These are phyloP conservation scores for Claviceps citrina DNA, from an alignment of 2,329 filamentous ascomycete species.

Conservation along the genomic window DNA sequence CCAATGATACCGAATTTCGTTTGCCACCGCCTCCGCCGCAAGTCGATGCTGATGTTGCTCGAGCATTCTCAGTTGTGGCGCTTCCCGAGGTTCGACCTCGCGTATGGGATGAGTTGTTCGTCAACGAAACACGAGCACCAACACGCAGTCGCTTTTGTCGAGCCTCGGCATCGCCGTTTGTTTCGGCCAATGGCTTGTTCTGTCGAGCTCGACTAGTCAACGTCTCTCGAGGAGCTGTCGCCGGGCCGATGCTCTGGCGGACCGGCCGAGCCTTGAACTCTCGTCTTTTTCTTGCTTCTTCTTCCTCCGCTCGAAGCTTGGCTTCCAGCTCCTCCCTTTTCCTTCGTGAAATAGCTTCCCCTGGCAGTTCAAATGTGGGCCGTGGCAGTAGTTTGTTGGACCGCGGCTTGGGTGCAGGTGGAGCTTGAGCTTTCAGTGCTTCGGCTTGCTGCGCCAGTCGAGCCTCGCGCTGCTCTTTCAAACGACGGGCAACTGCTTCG, in stretches of 20 bases:
- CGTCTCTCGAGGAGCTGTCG: constrained; percentile 38
- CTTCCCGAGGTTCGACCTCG: constrained; percentile 16
- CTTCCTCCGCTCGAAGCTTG: constrained; percentile 39
- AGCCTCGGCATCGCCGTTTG: constrained; percentile 8
- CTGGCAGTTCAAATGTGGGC: constrained; percentile 46
- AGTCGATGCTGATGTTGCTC: constrained; percentile 31
- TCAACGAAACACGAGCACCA: constrained; percentile 4
- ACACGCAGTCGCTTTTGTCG: constrained; percentile 14
- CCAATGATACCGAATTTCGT: constrained; percentile 33
- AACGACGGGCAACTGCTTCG: constrained; percentile 40
- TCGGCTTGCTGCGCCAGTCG: constrained; percentile 27
- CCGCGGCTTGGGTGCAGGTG: constrained; percentile 30
- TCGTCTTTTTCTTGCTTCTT: constrained; percentile 42
- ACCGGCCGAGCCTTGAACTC: constrained; percentile 50
- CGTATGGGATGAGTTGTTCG: constrained; percentile 8
- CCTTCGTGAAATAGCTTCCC: constrained; percentile 41
- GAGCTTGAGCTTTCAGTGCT: constrained; percentile 16
- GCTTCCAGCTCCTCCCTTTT: constrained; percentile 42
- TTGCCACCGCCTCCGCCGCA: constrained; percentile 28
- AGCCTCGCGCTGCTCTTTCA: constrained; percentile 44
- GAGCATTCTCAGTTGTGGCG: constrained; percentile 16
- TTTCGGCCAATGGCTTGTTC: constrained; percentile 22
- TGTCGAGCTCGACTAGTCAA: constrained; percentile 41
- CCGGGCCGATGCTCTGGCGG: constrained; percentile 26
- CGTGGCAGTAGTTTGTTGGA: constrained; percentile 37